Percentiles rank a stretch among this genome's conserved stretches.
Evolutionary conservation across 2,329 filamentous ascomycete species (phyloP).

Genomic region (Mollisiaceae sp.): DNA sequence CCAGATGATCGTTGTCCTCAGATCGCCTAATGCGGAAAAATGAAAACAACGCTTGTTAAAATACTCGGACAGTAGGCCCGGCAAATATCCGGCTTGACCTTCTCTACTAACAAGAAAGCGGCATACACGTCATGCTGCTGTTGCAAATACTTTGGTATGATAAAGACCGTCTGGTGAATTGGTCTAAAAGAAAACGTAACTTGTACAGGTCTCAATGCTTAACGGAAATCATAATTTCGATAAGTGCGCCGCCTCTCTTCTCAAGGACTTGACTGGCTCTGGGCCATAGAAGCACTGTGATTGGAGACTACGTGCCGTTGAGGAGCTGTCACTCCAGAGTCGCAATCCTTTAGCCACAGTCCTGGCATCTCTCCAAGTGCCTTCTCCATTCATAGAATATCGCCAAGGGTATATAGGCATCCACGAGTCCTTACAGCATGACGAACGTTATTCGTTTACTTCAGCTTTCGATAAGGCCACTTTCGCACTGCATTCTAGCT

Average conservation of each 20-base stretch:
- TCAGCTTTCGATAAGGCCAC: conserved; percentile 18
- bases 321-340: conserved; percentile 22
- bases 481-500: conserved; percentile 16
- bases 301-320: conserved; percentile 15
- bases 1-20: background rate
- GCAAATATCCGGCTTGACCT: too few species aligned
- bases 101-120: background rate
- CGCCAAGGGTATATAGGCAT: conserved; percentile 21
- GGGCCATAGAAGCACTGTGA: conserved; percentile 19
- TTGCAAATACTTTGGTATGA: background rate
- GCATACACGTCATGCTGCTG: background rate
- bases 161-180: background rate
- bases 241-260: conserved; percentile 9
- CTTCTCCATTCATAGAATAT: conserved; percentile 14
- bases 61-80: background rate
- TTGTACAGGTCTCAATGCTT: background rate
- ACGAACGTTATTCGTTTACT: conserved; percentile 23
- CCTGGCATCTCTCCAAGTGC: conserved; percentile 18
- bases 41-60: background rate
- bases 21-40: background rate
- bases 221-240: background rate
- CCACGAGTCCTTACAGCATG: conserved; percentile 24
- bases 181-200: background rate
- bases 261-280: conserved; percentile 21
- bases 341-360: conserved; percentile 21